Evolutionary conservation across 2,329 filamentous ascomycete species (phyloP), one percentile per base, ranked within the genome.

Genomic region (Cordyceps farinosa): DNA sequence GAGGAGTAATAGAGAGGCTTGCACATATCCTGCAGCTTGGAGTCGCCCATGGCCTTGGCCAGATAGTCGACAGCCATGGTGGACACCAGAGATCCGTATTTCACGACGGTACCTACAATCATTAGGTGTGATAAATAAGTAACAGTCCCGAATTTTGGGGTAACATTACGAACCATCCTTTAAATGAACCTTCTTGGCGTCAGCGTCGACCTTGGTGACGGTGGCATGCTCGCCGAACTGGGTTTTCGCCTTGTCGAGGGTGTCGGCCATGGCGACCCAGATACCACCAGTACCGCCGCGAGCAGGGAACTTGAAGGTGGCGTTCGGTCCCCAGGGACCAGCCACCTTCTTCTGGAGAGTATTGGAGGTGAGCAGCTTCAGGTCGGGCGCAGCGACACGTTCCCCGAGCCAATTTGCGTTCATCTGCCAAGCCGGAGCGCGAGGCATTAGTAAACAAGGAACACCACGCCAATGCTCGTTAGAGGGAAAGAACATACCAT

Each of bases 1-100:
- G 90, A 93, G 61, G 93, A 97, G 85, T 96, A 99, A 86, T 89
- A 98, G 63, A 99, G 88, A 66, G 88, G 90, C 85, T 97, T 97
- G 82, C 88, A 91, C 70, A 96, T 84, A 67, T 80, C 83, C 68
- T 92, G 81, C 67, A 98, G 85, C 79, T 96, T 89, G 77, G 92
- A 81, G 80, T 97, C 90, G 71, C 87, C 90, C 85, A 99, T 96
- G 72, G 86, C 40, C 77, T 93, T 86, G 53, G 88, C 90, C 30
- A 97, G 84, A 69, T 84, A 82, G 79, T 96, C 92, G 40, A 96
- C 89, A 54, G 90, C 87, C 92, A 97, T 96, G 74, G 92, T 97
- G 76, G 87, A 92, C 77, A 97, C 81, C 64, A 97, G 85, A 81
- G 91, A 92, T 76, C 90, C 82, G 80, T 97, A 97, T 73, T 87